Percentiles rank a stretch among this genome's conserved stretches.
Evolutionary conservation across 805 yeast genomes (phyloP).

Genomic region (Wickerhamiella dianesei): DNA sequence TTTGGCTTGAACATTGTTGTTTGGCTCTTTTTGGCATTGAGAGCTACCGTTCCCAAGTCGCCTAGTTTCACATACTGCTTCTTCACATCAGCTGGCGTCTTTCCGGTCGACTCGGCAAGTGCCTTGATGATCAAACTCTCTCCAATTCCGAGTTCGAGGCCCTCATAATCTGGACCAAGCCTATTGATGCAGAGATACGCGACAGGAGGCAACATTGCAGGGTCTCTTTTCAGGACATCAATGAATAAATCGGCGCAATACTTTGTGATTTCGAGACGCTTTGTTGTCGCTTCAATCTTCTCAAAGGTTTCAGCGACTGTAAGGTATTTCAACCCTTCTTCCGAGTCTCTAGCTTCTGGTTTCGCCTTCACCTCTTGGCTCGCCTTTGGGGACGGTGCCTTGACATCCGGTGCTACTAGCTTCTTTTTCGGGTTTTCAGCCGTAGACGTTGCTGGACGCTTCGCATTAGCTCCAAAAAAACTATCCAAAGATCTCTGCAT

Average conservation of each 20-base stretch:
- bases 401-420: neutral
- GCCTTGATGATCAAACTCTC: constrained; percentile 82
- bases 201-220: constrained; percentile 46
- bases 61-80: constrained; percentile 67
- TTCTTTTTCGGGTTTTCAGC: constrained; percentile 1
- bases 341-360: neutral
- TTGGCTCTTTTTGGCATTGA: constrained; percentile 68
- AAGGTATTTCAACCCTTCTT: constrained; percentile 24
- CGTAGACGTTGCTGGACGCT: constrained; percentile 6
- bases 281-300: constrained; percentile 63
- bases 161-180: constrained; percentile 92
- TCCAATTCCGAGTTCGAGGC: constrained; percentile 85
- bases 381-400: neutral
- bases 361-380: neutral
- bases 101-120: constrained; percentile 78
- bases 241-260: constrained; percentile 60
- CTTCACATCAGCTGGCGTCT: constrained; percentile 56
- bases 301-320: constrained; percentile 55
- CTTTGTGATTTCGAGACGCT: constrained; percentile 69
- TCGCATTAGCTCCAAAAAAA: constrained; percentile 13
- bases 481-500: constrained; percentile 20
- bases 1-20: constrained; percentile 89
- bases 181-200: constrained; percentile 79
- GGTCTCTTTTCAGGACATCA: constrained; percentile 43
- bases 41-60: constrained; percentile 83